Evolutionary conservation across 345 rosid species (phyloP), one percentile per base, ranked within the genome.

Genomic region (Aquilaria malaccensis): DNA sequence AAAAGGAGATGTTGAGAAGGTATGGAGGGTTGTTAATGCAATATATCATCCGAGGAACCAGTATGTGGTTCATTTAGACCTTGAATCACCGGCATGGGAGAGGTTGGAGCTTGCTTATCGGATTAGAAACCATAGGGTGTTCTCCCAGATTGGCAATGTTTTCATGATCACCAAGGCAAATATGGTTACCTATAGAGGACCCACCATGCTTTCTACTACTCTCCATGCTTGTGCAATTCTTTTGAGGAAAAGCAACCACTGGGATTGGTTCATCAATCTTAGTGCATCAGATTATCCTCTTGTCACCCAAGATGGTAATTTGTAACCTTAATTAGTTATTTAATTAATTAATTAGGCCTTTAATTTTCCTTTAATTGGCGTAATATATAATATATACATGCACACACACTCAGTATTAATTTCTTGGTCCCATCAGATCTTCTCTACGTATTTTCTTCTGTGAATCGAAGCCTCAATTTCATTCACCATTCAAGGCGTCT

Each of bases 11-110:
- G 79, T 89, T 9, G 81, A 59, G 61, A 83, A 86, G 61, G 32
- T 85, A 76, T 73, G 74, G 81, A 80, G 98, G 74, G 68, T 83
- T 30, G 60, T 92, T 49, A 81, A 74, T 58, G 95, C 89, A 11
- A 70, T 92, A 72, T 92, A 92, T 69, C 98, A 92, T 69, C 96
- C 98, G 29, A 83, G 91, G 76, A 92, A 89, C 67, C 92, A 86
- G 76, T 92, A 92, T 52, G 72, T 77, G n/a, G 72, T 86, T 41
- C 98, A 92, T 69, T 69, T 92, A 53, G 98, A 92, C 69, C 76
- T 81, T 60, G 95, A 87, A 76, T 95, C 93, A 11, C 64, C 88
- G 0, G 74, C 64, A 46, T 84, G 74, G 75, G 98, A 92, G 75
- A 82, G 98, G 55, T 14, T 83, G 55, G 88, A 82, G 76, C 74